These are phyloP conservation scores for Zygosaccharomyces sapae DNA, from an alignment of 1,139 yeast species.

Conservation along the genomic window DNA sequence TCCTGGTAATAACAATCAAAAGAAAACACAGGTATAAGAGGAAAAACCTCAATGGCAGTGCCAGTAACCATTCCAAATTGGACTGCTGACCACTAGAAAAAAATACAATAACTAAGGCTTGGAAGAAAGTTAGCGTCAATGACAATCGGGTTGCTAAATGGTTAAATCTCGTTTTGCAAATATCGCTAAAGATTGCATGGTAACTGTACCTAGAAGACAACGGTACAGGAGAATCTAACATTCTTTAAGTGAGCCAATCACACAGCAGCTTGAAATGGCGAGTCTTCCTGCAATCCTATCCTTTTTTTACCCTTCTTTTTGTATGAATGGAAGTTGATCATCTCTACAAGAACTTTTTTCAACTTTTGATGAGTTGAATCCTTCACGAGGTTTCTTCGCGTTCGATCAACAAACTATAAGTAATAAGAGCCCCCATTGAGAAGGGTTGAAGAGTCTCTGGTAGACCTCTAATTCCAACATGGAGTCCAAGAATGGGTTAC, in stretches of 20 bases:
- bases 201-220: slow-evolving; percentile 34
- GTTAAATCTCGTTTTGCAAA: slow-evolving; percentile 40
- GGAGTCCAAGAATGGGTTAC: slow-evolving; percentile 27
- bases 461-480: slow-evolving; percentile 9
- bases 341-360: slow-evolving; percentile 1
- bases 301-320: background rate
- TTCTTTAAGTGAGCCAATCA: slow-evolving; percentile 2
- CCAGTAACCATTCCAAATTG: slow-evolving; percentile 27
- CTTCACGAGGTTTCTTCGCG: background rate
- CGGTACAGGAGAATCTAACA: slow-evolving; percentile 21
- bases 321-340: background rate
- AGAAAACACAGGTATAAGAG: slow-evolving; percentile 39
- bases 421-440: background rate
- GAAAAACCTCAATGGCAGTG: slow-evolving; percentile 33
- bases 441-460: background rate
- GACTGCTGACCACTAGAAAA: slow-evolving; percentile 18
- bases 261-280: background rate
- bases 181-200: slow-evolving; percentile 39
- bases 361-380: background rate
- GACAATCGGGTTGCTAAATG: slow-evolving; percentile 39
- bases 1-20: slow-evolving; percentile 48
- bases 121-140: slow-evolving; percentile 34
- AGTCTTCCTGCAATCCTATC: background rate
- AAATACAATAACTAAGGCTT: slow-evolving; percentile 34
- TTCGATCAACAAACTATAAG: background rate